Base-by-base conservation (phyloP, 129 eudicot genomes). In the Cynara cardunculus region DNA sequence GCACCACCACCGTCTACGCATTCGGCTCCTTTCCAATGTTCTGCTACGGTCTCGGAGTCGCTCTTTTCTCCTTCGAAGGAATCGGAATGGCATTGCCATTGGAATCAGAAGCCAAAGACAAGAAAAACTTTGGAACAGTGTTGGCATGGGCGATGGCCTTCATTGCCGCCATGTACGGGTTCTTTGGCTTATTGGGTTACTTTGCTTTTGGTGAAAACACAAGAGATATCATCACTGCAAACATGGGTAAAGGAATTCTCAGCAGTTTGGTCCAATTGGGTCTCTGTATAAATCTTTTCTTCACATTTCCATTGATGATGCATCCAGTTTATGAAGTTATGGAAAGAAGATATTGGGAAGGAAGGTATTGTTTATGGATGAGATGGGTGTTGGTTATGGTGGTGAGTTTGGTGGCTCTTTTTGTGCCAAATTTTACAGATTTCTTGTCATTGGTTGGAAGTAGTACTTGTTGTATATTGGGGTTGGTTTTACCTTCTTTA, bases 301-400 rank as follows among this genome's bases (percentile, higher is more conserved):
- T 90, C 74, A 85, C 94, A 13, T 86, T 83, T 32, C 94, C 94
- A 0, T 86, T 90, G 84, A 90, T 90, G 91, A 90, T 90, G 94
- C 78, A 90, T 53, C 94, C 90, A 24, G 94, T 90, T 76, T 90
- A 85, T 77, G 94, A 90, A 71, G 94, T 90, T 19, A 78, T 88
- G 75, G 91, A 90, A 75, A 86, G 94, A 21, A 80, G 94, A 68
- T 82, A 70, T 83, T 81, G 85, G 86, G 89, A 88, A 25, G 91
- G 94, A 46, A 71, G 82, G 76, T 90, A 84, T 72, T 83, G 90
- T 80, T 84, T 90, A 69, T 90, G 88, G 91, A 78, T 90, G 81
- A 75, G 94, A 82, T 90, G 94, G 91, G 61, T 73, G 74, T 21
- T 88, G 80, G 94, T 90, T 74, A 76, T 90, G 75, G 77, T 70